Conservation (phyloP, 495 filamentous ascomycete genomes). For the Echria macrotheca region DNA sequence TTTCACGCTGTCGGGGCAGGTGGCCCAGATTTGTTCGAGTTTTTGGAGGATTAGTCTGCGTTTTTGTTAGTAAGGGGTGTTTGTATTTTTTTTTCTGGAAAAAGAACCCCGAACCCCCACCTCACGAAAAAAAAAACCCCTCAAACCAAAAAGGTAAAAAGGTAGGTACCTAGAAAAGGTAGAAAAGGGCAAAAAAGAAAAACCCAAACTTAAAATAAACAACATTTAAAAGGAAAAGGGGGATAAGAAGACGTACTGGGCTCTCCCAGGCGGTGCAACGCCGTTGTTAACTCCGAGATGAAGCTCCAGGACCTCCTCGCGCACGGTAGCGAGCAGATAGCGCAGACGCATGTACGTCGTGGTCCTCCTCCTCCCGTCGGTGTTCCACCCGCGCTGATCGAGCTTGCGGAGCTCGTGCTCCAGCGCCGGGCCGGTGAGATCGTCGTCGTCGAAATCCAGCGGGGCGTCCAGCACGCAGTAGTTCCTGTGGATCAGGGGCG, state of each 20-base stretch:
- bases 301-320: constrained; percentile 8
- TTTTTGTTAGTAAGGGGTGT: neutral
- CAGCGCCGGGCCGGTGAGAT: constrained; percentile 4
- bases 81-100: too few species aligned
- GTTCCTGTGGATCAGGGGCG: constrained; percentile 8
- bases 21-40: constrained; percentile 9
- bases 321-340: constrained; percentile 7
- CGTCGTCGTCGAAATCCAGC: constrained; percentile 11
- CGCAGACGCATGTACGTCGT: constrained; percentile 13
- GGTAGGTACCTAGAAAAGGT: neutral
- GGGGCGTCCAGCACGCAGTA: constrained; percentile 12
- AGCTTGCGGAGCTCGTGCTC: constrained; percentile 8
- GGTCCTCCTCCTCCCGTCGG: constrained; percentile 3
- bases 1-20: constrained; percentile 6
- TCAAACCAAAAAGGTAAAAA: too few species aligned
- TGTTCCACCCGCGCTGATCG: constrained; percentile 8
- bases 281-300: constrained; percentile 7
- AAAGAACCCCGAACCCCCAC: too few species aligned
- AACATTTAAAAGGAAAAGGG: neutral
- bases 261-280: neutral
- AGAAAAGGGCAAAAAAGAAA: neutral
- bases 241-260: neutral
- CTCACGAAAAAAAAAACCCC: too few species aligned
- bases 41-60: constrained; percentile 6
- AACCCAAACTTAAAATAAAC: neutral